Evolutionary conservation across 2,329 filamentous ascomycete genomes (phyloP).

Genomic region (Xylariaceae sp.): DNA sequence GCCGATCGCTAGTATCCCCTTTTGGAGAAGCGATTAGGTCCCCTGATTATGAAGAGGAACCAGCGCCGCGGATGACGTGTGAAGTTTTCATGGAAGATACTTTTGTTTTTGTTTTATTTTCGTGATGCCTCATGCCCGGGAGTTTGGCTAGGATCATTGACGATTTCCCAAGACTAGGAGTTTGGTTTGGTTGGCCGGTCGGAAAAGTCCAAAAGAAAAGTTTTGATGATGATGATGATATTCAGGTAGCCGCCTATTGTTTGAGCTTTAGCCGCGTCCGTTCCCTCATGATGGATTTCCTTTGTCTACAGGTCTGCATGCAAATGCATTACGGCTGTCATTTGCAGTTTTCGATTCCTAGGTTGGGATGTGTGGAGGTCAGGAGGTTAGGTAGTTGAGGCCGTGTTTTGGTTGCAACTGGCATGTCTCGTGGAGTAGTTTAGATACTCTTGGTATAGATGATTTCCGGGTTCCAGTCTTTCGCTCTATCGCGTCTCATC

Average conservation of each 20-base stretch:
- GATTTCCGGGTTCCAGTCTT: not conserved
- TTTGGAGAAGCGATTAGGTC: constrained; percentile 2
- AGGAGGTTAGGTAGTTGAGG: not conserved
- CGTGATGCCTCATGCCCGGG: constrained; percentile 11
- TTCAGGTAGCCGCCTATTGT: constrained; percentile 4
- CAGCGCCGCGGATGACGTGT: constrained; percentile 17
- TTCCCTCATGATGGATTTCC: constrained; percentile 12
- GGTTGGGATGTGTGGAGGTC: too few relatives aligned
- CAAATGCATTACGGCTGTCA: constrained; percentile 18
- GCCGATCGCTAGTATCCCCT: constrained; percentile 3
- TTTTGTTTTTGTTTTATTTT: not conserved
- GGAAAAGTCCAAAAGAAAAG: not conserved
- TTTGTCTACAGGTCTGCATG: constrained; percentile 23
- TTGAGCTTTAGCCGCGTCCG: constrained; percentile 6
- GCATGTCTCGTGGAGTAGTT: not conserved
- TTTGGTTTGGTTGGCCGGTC: not conserved
- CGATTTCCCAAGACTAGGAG: constrained; percentile 4
- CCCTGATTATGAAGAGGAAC: constrained; percentile 13
- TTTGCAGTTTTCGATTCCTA: too few relatives aligned
- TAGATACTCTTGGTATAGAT: not conserved
- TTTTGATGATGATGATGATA: not conserved
- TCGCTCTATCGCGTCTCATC: not conserved
- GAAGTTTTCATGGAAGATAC: constrained; percentile 9
- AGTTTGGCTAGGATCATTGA: constrained; percentile 6
- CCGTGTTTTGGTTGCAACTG: constrained; percentile 6